These are phyloP conservation scores for Leccinum imitatum DNA, from an alignment of 768 basidiomycete genomes.

Conservation along the genomic window DNA sequence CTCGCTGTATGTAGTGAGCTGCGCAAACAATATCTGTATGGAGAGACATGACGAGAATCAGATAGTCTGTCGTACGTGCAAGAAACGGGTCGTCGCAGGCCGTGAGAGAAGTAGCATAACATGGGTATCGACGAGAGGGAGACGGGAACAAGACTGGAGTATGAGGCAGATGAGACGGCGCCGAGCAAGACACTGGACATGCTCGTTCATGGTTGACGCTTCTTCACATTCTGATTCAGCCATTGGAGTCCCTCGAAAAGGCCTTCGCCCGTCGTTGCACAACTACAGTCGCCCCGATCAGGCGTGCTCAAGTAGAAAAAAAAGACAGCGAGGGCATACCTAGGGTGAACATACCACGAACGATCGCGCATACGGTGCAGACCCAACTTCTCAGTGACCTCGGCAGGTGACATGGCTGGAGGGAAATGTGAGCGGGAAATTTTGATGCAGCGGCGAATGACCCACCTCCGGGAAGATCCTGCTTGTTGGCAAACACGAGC, in stretches of 20 bases:
- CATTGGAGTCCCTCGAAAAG: constrained; percentile 97
- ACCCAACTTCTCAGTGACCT: constrained; percentile 96
- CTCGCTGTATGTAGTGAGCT: constrained; percentile 17
- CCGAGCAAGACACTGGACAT: constrained; percentile 15
- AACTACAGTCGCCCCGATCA: constrained; percentile 47
- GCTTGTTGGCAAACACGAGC: constrained; percentile 99
- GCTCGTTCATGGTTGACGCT: constrained; percentile 65
- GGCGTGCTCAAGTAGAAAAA: not conserved
- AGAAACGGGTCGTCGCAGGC: constrained; percentile 33
- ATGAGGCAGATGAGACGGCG: constrained; percentile 25
- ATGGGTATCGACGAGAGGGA: constrained; percentile 32
- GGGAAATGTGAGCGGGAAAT: constrained; percentile 1
- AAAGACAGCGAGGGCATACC: constrained; percentile 46
- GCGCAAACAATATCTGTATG: constrained; percentile 27
- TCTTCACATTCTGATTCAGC: constrained; percentile 97
- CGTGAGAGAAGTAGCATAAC: constrained; percentile 36
- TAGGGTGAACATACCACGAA: constrained; percentile 99
- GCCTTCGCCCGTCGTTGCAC: constrained; percentile 95
- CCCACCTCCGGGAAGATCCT: constrained; percentile 94
- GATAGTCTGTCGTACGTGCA: constrained; percentile 38
- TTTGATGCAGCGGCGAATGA: constrained; percentile 6
- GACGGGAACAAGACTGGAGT: constrained; percentile 14
- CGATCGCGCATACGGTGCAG: constrained; percentile 95
- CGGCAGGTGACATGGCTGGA: constrained; percentile 94
- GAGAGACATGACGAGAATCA: constrained; percentile 31